Conservation (phyloP, 106 monocot species). For the Dendrobium huoshanense region DNA sequence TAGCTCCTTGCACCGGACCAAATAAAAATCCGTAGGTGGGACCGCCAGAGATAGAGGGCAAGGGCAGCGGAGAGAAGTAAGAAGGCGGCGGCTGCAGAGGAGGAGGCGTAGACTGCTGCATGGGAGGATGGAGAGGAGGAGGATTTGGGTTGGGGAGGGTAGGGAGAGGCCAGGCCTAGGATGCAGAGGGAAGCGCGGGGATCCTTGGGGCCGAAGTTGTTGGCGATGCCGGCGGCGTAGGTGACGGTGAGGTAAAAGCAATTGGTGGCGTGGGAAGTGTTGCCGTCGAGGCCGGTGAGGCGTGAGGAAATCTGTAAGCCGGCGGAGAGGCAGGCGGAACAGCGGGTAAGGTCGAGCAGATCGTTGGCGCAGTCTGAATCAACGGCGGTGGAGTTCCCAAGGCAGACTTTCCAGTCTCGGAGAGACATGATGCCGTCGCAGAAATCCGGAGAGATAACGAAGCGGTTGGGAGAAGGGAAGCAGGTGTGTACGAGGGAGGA, state of each 20-base stretch:
- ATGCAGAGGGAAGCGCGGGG: constrained; percentile 35
- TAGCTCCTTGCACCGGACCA: no score
- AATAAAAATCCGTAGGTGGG: no score
- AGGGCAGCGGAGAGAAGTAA: not conserved
- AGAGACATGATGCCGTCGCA: constrained; percentile 56
- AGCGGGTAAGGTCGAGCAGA: constrained; percentile 27
- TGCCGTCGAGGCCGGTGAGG: constrained; percentile 49
- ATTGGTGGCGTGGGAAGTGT: constrained; percentile 43
- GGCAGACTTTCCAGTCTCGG: constrained; percentile 30
- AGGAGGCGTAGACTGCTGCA: constrained; percentile 8
- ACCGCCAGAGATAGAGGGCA: constrained; percentile 5
- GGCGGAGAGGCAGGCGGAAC: constrained; percentile 47
- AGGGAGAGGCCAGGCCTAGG: constrained; percentile 33
- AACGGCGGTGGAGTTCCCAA: constrained; percentile 34
- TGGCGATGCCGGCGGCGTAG: constrained; percentile 61
- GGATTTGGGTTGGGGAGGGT: not conserved
- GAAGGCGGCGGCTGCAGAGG: constrained; percentile 18
- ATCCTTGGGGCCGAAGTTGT: constrained; percentile 30
- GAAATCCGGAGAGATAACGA: constrained; percentile 41
- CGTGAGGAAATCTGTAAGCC: constrained; percentile 26
- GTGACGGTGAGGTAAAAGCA: constrained; percentile 60
- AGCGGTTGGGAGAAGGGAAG: constrained; percentile 29
- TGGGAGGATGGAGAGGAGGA: not conserved
- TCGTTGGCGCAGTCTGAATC: constrained; percentile 32
- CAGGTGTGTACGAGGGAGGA: constrained; percentile 34